phyloP scores from a whole-genome alignment of 1,284 basidiomycete genomes.

The Grifola frondosa region DNA sequence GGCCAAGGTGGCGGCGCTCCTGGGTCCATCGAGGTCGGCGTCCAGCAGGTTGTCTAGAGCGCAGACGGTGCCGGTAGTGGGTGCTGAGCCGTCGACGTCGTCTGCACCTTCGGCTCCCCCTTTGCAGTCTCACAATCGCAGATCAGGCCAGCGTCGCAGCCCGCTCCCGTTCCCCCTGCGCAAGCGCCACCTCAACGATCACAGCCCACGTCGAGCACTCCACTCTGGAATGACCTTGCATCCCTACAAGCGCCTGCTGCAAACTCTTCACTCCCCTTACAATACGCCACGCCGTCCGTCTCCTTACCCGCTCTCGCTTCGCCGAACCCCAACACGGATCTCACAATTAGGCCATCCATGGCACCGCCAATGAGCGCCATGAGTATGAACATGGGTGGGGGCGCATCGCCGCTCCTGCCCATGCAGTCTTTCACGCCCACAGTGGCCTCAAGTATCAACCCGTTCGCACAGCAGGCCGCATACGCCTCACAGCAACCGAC shows the following conservation, averaged over 20 bases:
- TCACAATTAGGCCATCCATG: constrained; percentile 23
- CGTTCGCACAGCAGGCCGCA: constrained; percentile 21
- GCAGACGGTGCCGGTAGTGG: constrained; percentile 14
- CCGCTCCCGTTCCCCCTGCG: constrained; percentile 10
- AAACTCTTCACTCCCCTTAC: constrained; percentile 53
- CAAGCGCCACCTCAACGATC: constrained; percentile 24
- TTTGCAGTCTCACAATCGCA: constrained; percentile 18
- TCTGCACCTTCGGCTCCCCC: constrained; percentile 23
- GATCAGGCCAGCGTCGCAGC: constrained; percentile 31
- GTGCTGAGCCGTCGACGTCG: constrained; percentile 10
- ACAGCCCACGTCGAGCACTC: constrained; percentile 29
- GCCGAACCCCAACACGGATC: constrained; percentile 26
- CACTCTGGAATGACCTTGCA: constrained; percentile 54
- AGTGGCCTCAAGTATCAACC: constrained; percentile 22
- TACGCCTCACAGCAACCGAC: too few species aligned
- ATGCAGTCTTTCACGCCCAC: constrained; percentile 10
- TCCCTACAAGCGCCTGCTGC: constrained; percentile 45
- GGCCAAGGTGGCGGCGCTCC: constrained; percentile 25
- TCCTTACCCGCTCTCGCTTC: constrained; percentile 21
- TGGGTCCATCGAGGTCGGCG: constrained; percentile 47
- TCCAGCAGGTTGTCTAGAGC: constrained; percentile 16
- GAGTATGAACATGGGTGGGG: constrained; percentile 9
- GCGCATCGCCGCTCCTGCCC: constrained; percentile 1
- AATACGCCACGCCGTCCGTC: constrained; percentile 39
- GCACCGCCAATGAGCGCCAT: constrained; percentile 25